Base-by-base conservation (phyloP, 2,329 filamentous ascomycete genomes). In the Aspergillus aculeatus region DNA sequence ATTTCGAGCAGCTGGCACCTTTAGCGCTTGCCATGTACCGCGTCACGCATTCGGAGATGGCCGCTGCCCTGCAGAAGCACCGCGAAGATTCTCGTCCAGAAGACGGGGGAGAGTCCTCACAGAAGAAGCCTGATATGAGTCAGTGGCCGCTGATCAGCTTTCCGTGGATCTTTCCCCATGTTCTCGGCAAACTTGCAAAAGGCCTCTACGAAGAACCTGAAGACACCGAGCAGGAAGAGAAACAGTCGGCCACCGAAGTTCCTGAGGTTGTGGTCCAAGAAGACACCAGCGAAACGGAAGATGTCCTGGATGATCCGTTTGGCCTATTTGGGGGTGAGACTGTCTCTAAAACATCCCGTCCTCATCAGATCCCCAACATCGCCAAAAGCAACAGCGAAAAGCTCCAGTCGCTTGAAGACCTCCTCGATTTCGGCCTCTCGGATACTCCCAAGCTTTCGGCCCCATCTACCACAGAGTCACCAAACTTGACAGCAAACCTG, bases 11-110 rank as follows among this genome's bases (percentile, higher is more conserved):
- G 9, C 73, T 97, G 1, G 87, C 85, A 3, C 87, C 84, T 0
- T 90, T 97, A 68, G 86, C 93, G 7, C 88, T 90, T 1, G 93
- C 92, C 50, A 95, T 96, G 86, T 99, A 99, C 75, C 86, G 81
- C 21, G 85, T 96, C 26, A 96, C 94, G 0, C 85, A 88, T 41
- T 81, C 88, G 55, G 87, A 96, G 70, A 82, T 90, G 32, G 80
- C 82, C 16, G 77, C 81, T 29, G 88, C 88, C 0, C 73, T 89
- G 4, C 74, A 79, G 21, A 83, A 86, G 66, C 79, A 79, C 38
- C 72, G 73, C 2, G 58, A 72, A n/a, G 62, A 66, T 2, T 62
- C 67, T 47, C 60, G 50, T 7, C 38, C 52, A 4, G 62, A 69
- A 4, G 62, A 69, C 12, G 51, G 38, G n/a, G 53, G 56, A 31